Evolutionary conservation across 257 asterid species (phyloP).

Genomic region (Nicotiana benthamiana): DNA sequence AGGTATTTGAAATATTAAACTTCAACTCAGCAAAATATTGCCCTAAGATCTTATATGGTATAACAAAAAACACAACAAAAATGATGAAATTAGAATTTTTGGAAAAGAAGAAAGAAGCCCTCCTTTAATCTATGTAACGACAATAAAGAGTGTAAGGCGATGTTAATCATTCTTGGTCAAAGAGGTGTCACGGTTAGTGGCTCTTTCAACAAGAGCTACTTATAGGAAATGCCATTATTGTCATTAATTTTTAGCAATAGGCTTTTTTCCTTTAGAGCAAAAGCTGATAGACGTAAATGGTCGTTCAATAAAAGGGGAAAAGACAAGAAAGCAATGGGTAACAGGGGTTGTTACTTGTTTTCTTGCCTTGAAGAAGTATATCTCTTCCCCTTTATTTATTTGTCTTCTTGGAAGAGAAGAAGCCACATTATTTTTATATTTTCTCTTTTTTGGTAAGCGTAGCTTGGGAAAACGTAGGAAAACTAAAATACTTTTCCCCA

Average conservation of each 20-base stretch:
- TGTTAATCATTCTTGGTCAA: conserved; percentile 4
- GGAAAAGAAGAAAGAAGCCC: not conserved
- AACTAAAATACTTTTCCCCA: not conserved
- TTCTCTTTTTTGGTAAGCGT: not conserved
- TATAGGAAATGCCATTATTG: not conserved
- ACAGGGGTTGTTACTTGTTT: not conserved
- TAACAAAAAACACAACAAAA: not conserved
- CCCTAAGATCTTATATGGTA: not conserved
- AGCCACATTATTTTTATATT: not conserved
- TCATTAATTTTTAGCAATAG: not conserved
- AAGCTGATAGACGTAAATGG: not conserved
- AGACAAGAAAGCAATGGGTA: not conserved
- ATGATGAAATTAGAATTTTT: not conserved
- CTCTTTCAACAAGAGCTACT: not conserved
- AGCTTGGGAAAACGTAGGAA: not conserved
- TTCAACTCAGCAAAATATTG: too few species aligned
- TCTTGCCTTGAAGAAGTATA: conserved; percentile 4
- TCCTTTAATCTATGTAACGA: not conserved
- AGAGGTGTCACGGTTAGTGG: not conserved
- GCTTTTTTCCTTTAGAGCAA: not conserved
- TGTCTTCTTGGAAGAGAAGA: not conserved
- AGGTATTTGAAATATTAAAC: too few species aligned
- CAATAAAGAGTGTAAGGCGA: not conserved
- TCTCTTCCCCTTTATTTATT: conserved; percentile 5
- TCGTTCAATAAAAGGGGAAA: not conserved